Evolutionary conservation across 805 yeast genomes (phyloP).

Genomic region (Candida taoyuanica): DNA sequence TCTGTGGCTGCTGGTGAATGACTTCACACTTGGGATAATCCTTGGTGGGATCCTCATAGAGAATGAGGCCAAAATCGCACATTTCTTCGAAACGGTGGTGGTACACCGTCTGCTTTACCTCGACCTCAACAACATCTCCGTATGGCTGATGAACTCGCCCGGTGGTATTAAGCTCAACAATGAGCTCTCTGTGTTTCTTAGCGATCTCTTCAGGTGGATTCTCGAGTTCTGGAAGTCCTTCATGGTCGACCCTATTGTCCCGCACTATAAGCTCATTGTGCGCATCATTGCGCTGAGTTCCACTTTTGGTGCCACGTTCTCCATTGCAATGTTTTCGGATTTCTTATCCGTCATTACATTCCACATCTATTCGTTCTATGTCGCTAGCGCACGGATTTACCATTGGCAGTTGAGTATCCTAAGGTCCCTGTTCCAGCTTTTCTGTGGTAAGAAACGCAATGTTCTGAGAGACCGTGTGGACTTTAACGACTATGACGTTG

Average conservation of each 20-base stretch:
- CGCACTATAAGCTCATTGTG: constrained; percentile 29
- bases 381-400: constrained; percentile 74
- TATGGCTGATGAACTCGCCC: constrained; percentile 83
- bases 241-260: constrained; percentile 26
- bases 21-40: constrained; percentile 67
- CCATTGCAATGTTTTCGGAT: constrained; percentile 65
- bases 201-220: constrained; percentile 84
- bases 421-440: constrained; percentile 72
- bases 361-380: constrained; percentile 74
- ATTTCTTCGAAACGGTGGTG: constrained; percentile 26
- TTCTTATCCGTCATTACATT: constrained; percentile 54
- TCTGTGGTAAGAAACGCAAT: constrained; percentile 86
- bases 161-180: constrained; percentile 90
- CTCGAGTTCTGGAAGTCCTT: constrained; percentile 55
- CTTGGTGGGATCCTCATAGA: constrained; percentile 45
- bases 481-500: constrained; percentile 76
- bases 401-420: constrained; percentile 67
- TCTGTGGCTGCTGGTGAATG: constrained; percentile 83
- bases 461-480: constrained; percentile 83
- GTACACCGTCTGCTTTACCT: constrained; percentile 40
- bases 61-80: constrained; percentile 27
- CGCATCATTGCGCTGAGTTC: constrained; percentile 36
- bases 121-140: constrained; percentile 44
- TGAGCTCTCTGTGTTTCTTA: constrained; percentile 80
- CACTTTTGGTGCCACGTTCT: constrained; percentile 62